These are phyloP conservation scores for Rhododendron vialii DNA, from an alignment of 148 eudicot species.

Conservation along the genomic window DNA sequence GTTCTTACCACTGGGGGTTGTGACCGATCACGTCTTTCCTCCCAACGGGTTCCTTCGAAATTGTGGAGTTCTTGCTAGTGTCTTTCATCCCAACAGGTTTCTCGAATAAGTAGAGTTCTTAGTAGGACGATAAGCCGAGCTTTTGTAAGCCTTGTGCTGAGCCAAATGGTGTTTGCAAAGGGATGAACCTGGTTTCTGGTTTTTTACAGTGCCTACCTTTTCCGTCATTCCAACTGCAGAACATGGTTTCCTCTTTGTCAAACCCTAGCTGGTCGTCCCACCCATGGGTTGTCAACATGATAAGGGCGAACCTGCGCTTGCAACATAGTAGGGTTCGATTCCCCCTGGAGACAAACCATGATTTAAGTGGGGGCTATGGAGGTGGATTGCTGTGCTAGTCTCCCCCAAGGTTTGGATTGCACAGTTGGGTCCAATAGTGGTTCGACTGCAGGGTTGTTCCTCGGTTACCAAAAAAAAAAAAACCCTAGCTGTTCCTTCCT, in stretches of 20 bases:
- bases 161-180: slow-evolving; percentile 17
- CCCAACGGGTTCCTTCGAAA: background rate
- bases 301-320: no score
- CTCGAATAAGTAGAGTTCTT: no score
- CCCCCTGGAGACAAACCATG: no score
- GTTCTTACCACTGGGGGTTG: slow-evolving; percentile 18
- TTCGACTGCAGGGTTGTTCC: no score
- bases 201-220: slow-evolving; percentile 20
- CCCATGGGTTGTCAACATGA: no score
- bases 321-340: no score
- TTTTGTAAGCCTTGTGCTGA: background rate
- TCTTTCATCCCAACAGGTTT: background rate
- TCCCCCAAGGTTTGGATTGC: no score
- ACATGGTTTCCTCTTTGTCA: background rate
- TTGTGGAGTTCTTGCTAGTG: no score
- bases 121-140: background rate
- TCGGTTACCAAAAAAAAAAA: no score
- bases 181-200: slow-evolving; percentile 1
- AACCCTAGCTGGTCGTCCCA: background rate
- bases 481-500: background rate
- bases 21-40: background rate
- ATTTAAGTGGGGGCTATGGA: no score
- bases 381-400: no score
- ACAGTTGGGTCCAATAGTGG: no score
- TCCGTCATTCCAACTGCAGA: slow-evolving; percentile 9